These are phyloP conservation scores for Stephanodiscus triporus DNA, from an alignment of 108 stramenopile species.

Conservation along the genomic window DNA sequence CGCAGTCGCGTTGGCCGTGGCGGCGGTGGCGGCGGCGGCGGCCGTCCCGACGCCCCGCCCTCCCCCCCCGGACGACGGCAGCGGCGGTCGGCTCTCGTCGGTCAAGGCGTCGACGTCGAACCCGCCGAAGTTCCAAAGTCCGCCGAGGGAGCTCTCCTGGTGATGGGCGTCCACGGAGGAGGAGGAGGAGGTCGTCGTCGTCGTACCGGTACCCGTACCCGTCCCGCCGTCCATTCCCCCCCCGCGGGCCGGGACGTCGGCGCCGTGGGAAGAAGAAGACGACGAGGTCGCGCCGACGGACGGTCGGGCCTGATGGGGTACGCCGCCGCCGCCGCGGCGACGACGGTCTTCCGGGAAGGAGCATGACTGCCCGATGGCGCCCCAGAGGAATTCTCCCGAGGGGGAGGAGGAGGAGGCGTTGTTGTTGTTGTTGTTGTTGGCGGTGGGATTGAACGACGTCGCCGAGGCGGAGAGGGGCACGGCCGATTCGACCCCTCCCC, in stretches of 20 bases:
- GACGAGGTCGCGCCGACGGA: too few species aligned
- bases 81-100: not conserved
- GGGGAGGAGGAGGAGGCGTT: conserved; percentile 44
- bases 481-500: not conserved
- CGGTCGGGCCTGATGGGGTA: too few species aligned
- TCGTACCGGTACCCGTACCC: too few species aligned
- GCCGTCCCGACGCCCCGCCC: not conserved
- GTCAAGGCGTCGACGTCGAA: conserved; percentile 55
- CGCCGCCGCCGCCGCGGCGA: too few species aligned
- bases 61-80: not conserved
- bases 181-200: too few species aligned
- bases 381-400: conserved; percentile 48
- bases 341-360: not conserved
- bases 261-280: not conserved
- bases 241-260: too few species aligned
- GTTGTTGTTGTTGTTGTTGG: too few species aligned
- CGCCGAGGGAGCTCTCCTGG: conserved; percentile 20
- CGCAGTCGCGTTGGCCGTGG: too few species aligned
- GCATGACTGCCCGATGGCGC: conserved; percentile 42
- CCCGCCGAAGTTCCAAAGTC: conserved; percentile 49
- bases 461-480: conserved; percentile 22
- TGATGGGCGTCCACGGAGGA: too few species aligned
- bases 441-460: conserved; percentile 41
- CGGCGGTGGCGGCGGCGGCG: not conserved
- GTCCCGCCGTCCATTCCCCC: too few species aligned